These are phyloP conservation scores for Solanum hybrid DNA, from an alignment of 305 asterid genomes.

Conservation along the genomic window DNA sequence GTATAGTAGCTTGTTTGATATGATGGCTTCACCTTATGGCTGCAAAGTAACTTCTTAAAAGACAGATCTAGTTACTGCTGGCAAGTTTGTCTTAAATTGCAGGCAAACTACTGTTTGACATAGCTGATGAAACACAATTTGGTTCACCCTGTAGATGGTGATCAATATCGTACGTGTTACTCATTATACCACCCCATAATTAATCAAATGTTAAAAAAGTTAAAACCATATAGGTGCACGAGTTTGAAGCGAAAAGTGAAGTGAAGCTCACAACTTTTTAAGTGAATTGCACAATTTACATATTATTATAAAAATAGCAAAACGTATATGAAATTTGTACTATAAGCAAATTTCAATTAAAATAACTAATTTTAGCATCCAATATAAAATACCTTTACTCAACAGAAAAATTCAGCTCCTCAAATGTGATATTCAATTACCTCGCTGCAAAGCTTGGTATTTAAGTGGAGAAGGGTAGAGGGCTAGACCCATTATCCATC, in stretches of 20 bases:
- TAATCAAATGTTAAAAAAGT: background rate
- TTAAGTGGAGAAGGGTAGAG: background rate
- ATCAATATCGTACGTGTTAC: background rate
- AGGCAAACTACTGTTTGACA: background rate
- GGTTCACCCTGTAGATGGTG: background rate
- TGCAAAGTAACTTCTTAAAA: background rate
- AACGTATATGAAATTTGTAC: background rate
- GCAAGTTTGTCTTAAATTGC: background rate
- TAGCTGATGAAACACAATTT: background rate
- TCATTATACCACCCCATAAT: background rate
- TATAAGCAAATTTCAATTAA: background rate
- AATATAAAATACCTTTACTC: background rate
- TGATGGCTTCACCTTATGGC: background rate
- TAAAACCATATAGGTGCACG: background rate
- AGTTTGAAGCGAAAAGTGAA: background rate
- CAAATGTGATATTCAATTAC: background rate
- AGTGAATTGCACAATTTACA: background rate
- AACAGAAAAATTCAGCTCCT: background rate
- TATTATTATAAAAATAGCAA: background rate
- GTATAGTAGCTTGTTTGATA: background rate
- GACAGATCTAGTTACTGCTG: background rate
- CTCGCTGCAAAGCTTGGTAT: background rate
- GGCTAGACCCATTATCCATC: background rate
- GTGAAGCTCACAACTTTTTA: background rate
- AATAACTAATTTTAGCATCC: background rate